These are phyloP conservation scores for Sindora glabra DNA, from an alignment of 306 rosid genomes.

Conservation along the genomic window DNA sequence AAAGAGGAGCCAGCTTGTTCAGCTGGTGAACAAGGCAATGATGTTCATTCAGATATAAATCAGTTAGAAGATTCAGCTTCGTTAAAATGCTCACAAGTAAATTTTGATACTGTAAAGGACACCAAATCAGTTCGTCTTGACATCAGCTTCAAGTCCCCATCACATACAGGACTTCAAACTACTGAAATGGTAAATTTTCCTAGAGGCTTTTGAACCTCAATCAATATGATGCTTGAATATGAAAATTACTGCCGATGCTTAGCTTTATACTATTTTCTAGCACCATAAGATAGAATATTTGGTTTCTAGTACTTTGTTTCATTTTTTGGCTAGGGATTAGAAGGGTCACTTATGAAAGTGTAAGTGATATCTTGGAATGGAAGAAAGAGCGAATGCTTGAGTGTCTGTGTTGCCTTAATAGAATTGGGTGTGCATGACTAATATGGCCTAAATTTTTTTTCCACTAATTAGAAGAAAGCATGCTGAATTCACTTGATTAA, in stretches of 20 bases:
- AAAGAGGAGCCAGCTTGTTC: constrained; percentile 47
- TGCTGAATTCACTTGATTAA: no score
- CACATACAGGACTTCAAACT: constrained; percentile 94
- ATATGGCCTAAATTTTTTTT: no score
- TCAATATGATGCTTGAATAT: background rate
- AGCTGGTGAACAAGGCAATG: constrained; percentile 38
- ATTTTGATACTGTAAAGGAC: constrained; percentile 31
- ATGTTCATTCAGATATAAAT: constrained; percentile 33
- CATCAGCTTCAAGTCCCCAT: constrained; percentile 84
- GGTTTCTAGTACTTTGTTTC: no score
- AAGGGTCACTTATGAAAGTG: no score
- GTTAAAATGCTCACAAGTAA: constrained; percentile 45
- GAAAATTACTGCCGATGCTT: background rate
- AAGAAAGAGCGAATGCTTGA: no score
- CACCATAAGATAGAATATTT: background rate
- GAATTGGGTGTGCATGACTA: no score
- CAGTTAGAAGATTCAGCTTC: constrained; percentile 49
- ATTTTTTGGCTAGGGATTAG: no score
- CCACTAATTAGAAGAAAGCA: no score
- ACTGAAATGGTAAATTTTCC: constrained; percentile 63
- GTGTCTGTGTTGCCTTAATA: no score
- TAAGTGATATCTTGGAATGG: no score
- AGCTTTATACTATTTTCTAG: constrained; percentile 1
- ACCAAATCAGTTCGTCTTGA: constrained; percentile 80
- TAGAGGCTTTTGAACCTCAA: background rate